Conservation (phyloP, 1,284 basidiomycete species). For the Xanthoconium separans region DNA sequence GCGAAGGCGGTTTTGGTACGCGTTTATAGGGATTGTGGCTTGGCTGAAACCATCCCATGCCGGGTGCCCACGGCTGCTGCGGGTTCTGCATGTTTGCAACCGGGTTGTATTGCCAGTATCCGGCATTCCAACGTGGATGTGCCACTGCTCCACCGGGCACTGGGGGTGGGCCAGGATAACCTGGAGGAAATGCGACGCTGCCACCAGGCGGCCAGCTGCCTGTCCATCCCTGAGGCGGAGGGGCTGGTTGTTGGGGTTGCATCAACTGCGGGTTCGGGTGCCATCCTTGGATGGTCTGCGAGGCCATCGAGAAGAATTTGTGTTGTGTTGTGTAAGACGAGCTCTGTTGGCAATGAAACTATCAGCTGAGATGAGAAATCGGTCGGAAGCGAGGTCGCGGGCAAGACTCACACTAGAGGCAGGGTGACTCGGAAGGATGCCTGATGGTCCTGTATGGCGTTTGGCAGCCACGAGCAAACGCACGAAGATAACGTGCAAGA, state of each 20-base stretch:
- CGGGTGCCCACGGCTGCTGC: slow-evolving; percentile 33
- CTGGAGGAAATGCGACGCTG: slow-evolving; percentile 33
- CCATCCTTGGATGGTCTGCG: slow-evolving; percentile 31
- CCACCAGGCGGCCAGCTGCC: slow-evolving; percentile 33
- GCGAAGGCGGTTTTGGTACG: slow-evolving; percentile 52
- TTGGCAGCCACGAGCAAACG: neutral
- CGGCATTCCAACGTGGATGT: slow-evolving; percentile 30
- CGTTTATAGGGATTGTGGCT: slow-evolving; percentile 63
- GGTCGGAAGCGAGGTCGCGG: neutral
- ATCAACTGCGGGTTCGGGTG: slow-evolving; percentile 34
- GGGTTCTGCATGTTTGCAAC: slow-evolving; percentile 23
- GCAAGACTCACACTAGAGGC: slow-evolving; percentile 9
- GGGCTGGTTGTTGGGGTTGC: slow-evolving; percentile 24
- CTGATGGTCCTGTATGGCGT: neutral
- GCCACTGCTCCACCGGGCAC: slow-evolving; percentile 15
- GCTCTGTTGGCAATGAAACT: neutral
- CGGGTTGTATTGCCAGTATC: slow-evolving; percentile 34
- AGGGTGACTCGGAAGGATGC: neutral
- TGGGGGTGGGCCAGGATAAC: slow-evolving; percentile 34
- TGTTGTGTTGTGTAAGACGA: neutral
- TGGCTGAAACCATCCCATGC: slow-evolving; percentile 28
- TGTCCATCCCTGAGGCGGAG: slow-evolving; percentile 32
- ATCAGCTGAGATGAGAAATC: slow-evolving; percentile 3
- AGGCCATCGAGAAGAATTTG: slow-evolving; percentile 22
- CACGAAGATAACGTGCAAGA: too few relatives aligned